Evolutionary conservation across 1,284 basidiomycete genomes (phyloP).

Genomic region (Prillingera fragicola): DNA sequence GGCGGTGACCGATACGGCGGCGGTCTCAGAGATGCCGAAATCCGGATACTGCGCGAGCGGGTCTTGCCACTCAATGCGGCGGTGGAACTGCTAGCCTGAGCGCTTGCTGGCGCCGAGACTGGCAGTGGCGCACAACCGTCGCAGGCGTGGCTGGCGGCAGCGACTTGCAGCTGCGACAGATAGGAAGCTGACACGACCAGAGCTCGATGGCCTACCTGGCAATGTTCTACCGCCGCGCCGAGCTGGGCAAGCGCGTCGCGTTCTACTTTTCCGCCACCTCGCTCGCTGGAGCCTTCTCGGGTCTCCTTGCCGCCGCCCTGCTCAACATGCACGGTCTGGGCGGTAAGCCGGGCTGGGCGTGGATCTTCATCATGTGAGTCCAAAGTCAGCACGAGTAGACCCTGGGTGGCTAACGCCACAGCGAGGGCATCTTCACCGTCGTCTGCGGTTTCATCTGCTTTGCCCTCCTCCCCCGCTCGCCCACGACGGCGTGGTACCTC

Average conservation of each 20-base stretch:
- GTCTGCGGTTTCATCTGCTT: constrained; percentile 50
- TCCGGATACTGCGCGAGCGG: no score
- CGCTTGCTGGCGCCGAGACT: no score
- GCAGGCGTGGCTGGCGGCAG: no score
- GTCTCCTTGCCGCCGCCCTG: constrained; percentile 52
- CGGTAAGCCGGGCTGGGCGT: constrained; percentile 51
- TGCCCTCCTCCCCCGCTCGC: constrained; percentile 50
- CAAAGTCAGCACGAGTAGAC: background rate
- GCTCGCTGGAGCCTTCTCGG: constrained; percentile 48
- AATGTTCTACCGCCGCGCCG: constrained; percentile 54
- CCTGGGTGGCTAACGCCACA: background rate
- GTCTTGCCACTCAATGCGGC: no score
- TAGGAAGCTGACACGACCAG: background rate
- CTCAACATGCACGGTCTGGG: constrained; percentile 51
- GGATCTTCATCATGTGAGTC: constrained; percentile 52
- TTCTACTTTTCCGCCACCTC: constrained; percentile 55
- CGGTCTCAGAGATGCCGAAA: no score
- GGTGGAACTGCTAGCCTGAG: no score
- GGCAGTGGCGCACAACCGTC: no score
- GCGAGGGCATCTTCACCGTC: constrained; percentile 49
- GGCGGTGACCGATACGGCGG: no score
- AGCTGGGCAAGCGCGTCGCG: constrained; percentile 53
- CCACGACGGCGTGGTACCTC: constrained; percentile 49
- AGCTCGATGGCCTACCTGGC: constrained; percentile 48
- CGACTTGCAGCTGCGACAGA: no score